phyloP scores from a whole-genome alignment of 1,139 yeast genomes.

The Ogataea hybrid region DNA sequence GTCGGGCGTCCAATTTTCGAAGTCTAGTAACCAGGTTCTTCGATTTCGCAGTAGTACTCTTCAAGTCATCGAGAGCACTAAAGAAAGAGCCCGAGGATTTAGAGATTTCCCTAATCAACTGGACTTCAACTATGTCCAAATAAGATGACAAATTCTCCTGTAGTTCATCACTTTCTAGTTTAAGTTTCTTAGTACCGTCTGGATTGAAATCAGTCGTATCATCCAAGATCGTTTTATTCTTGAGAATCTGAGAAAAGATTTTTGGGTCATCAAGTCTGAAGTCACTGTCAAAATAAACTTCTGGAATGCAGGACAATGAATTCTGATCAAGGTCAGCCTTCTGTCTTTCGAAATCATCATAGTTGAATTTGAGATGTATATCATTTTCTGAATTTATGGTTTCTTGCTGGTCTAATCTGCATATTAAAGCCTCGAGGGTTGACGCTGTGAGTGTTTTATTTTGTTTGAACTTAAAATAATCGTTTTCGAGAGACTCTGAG shows the following conservation, averaged over 20 bases:
- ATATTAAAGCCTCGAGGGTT: slow-evolving; percentile 43
- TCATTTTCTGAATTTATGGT: slow-evolving; percentile 12
- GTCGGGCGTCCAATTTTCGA: slow-evolving; percentile 41
- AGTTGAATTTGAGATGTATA: background rate
- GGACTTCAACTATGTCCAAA: slow-evolving; percentile 80
- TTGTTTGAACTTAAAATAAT: slow-evolving; percentile 54
- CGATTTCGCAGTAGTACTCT: slow-evolving; percentile 59
- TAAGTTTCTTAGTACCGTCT: slow-evolving; percentile 29
- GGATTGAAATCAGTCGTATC: slow-evolving; percentile 26
- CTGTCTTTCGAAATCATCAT: slow-evolving; percentile 20
- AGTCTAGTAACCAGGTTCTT: slow-evolving; percentile 49
- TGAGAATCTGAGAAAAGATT: slow-evolving; percentile 71
- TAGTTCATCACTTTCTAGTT: slow-evolving; percentile 52
- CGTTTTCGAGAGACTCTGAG: slow-evolving; percentile 45
- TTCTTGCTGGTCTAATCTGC: slow-evolving; percentile 31
- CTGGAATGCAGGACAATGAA: slow-evolving; percentile 52
- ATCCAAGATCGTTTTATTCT: slow-evolving; percentile 39
- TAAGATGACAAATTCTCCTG: slow-evolving; percentile 82
- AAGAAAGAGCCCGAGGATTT: slow-evolving; percentile 83
- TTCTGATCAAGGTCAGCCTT: slow-evolving; percentile 25
- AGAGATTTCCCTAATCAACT: slow-evolving; percentile 78
- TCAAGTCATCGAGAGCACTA: slow-evolving; percentile 76
- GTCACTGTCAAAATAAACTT: slow-evolving; percentile 60
- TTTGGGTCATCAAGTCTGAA: slow-evolving; percentile 90
- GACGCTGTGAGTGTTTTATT: slow-evolving; percentile 49